Evolutionary conservation across 805 yeast species (phyloP), one percentile per base, ranked within the genome.

Genomic region (Kluyveromyces siamensis): DNA sequence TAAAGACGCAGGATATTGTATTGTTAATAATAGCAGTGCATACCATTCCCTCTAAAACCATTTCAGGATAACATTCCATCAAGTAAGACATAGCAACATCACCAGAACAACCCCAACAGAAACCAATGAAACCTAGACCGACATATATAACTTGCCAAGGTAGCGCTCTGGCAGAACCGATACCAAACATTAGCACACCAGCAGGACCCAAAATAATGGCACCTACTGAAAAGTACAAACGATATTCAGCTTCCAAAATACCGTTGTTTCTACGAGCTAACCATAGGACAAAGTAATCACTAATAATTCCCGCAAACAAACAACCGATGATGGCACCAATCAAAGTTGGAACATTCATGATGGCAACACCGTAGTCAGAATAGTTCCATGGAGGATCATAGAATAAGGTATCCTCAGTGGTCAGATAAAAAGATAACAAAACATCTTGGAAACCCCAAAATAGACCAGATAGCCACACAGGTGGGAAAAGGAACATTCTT

Each of bases 371-470:
- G 6, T 76, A 73, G 55, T 81, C 74, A 14, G 80, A 71, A 58
- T 82, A 83, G 63, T 76, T 76, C 73, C 78, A 84, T 10, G 93
- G 91, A 0, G 74, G 73, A 49, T 74, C 81, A 46, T 79, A 79
- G 67, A 80, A 84, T 53, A 72, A 69, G 48, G 81, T 81, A 51
- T 84, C 89, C 60, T 83, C 86, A 10, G 86, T 77, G 2, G 90
- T 84, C 52, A 85, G 64, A 63, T 84, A 85, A 57, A 85, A 84
- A 0, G 90, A 79, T 53, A 84, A 72, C 59, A 83, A 81, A 0
- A 88, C 85, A 60, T 83, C 88, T 62, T 84, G 91, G 50, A 80
- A 71, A 41, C 91, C 91, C 91, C 91, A 85, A 53, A 84, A 78
- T n/a, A 81, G 51, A 45, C 87, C 87, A 1, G 85, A 79, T 21